Evolutionary conservation across 2,329 filamentous ascomycete genomes (phyloP), one percentile per base, ranked within the genome.

Genomic region (Nemania serpens): DNA sequence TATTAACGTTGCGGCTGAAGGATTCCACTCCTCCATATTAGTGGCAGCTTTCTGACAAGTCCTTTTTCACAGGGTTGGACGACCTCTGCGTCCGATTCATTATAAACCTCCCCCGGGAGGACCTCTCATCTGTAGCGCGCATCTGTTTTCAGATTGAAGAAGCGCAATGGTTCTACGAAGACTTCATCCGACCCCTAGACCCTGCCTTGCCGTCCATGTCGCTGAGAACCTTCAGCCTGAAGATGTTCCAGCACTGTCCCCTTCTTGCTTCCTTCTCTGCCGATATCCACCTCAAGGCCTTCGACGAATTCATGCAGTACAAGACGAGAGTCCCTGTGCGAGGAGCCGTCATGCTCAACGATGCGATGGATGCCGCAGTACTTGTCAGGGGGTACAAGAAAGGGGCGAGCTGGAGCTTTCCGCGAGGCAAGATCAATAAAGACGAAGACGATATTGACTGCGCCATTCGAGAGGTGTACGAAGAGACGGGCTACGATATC

Each of bases 91-190:
- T 96, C 75, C 92, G 96, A 75, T 99, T 99, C 79, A 94, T 99
- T 74, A 92, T 98, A 77, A 98, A 99, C 78, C 86, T 98, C 63
- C 95, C 96, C 47, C 84, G 91, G 66, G 92, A 95, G 77, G 95
- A 99, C 77, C 85, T 98, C 48, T 88, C 88, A 67, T 93, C 91
- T 2, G 91, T 97, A 59, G 91, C 93, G 74, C 90, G 95, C 73
- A 95, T 99, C 78, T 98, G 94, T 79, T 99, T 99, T 76, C 93
- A 98, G 78, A 91, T 99, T 69, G 95, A 99, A 78, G 96, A 99
- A 78, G 95, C 95, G 70, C 96, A 99, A 87, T 99, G 95, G 95
- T 99, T 96, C 78, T 99, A 99, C 85, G 95, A 99, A 82, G 95
- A 99, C 78, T 99, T 99, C 75, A 92, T 99, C 75, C 91, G 95